Conservation (phyloP, 306 rosid genomes). For the Quercus gilva region DNA sequence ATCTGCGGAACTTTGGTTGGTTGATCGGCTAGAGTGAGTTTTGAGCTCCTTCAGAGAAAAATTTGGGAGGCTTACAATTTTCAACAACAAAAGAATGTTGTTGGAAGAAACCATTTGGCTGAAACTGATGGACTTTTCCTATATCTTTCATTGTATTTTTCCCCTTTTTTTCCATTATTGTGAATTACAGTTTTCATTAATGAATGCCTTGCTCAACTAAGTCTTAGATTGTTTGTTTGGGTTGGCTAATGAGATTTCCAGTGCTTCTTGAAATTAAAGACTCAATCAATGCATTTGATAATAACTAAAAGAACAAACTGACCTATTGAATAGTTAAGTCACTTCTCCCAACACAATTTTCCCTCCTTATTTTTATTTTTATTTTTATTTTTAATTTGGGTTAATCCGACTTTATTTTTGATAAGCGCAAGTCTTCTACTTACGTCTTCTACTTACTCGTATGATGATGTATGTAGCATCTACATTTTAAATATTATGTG, state of each 20-base stretch:
- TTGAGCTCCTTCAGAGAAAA: constrained; percentile 17
- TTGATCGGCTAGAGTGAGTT: constrained; percentile 31
- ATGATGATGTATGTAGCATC: neutral
- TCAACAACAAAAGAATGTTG: constrained; percentile 13
- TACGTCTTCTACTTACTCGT: neutral
- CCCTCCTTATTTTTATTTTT: neutral
- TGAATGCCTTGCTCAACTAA: neutral
- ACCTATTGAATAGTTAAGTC: neutral
- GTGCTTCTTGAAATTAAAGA: neutral
- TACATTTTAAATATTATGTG: neutral
- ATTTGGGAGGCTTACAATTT: constrained; percentile 9
- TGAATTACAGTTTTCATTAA: neutral
- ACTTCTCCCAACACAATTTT: neutral
- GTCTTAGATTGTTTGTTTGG: neutral
- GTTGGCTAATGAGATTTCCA: neutral
- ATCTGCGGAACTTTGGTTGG: neutral
- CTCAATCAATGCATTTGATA: neutral
- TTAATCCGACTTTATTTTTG: neutral
- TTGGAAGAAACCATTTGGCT: constrained; percentile 7
- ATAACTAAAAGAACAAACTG: neutral
- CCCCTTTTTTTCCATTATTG: neutral
- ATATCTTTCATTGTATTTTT: neutral
- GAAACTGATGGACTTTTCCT: neutral
- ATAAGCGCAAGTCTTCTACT: neutral
- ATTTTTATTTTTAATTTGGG: neutral